These are phyloP conservation scores for Dictyostelium capitatum DNA, from an alignment of 78 protist species.

Conservation along the genomic window DNA sequence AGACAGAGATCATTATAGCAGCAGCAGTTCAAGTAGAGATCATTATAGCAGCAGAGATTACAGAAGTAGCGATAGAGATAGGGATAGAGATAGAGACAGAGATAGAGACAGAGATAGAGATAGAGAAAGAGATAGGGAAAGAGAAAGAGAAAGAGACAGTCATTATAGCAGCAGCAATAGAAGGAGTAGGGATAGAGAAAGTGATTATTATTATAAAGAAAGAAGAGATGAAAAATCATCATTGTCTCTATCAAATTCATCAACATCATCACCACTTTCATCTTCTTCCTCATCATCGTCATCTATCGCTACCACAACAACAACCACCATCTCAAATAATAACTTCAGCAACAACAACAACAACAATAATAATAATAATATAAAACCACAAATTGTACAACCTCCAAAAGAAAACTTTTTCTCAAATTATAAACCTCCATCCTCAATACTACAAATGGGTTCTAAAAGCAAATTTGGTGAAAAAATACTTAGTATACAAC, in stretches of 20 bases:
- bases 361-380: background rate
- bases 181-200: no score
- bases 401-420: slow-evolving; percentile 50
- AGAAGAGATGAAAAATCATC: no score
- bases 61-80: background rate
- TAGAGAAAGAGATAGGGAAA: slow-evolving; percentile 18
- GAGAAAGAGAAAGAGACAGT: background rate
- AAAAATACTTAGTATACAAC: slow-evolving; percentile 11
- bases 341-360: background rate
- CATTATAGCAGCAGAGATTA: background rate
- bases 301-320: background rate
- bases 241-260: no score
- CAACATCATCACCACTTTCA: no score
- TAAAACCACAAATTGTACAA: background rate
- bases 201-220: no score
- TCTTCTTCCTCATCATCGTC: no score
- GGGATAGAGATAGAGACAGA: background rate
- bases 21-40: background rate
- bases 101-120: background rate
- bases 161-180: slow-evolving; percentile 4
- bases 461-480: slow-evolving; percentile 68
- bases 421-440: background rate
- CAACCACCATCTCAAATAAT: background rate
- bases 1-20: background rate
- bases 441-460: background rate